These are phyloP conservation scores for Nicotiana attenuata DNA, from an alignment of 257 asterid genomes.

Conservation along the genomic window DNA sequence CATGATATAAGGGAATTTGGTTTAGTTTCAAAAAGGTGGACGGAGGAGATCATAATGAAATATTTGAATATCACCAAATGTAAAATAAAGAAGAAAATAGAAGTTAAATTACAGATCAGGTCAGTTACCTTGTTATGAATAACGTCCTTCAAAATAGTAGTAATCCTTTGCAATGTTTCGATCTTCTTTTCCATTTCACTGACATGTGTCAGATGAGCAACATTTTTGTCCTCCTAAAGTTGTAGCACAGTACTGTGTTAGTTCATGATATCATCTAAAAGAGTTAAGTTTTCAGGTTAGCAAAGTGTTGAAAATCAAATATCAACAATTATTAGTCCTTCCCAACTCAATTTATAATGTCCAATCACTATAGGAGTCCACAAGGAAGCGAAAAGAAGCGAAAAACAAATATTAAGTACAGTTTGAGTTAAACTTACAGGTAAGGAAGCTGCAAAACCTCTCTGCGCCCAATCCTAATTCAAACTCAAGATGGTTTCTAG, in stretches of 20 bases:
- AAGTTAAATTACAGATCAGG: conserved; percentile 6
- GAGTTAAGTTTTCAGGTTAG: neutral
- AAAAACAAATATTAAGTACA: neutral
- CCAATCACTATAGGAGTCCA: neutral
- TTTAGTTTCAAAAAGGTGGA: neutral
- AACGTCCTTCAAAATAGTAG: conserved; percentile 83
- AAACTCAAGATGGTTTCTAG: neutral
- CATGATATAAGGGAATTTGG: neutral
- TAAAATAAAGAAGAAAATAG: neutral
- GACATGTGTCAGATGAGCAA: conserved; percentile 88
- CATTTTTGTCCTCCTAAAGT: conserved; percentile 87
- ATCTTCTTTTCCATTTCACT: conserved; percentile 96
- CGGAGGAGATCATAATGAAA: neutral
- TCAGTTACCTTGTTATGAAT: conserved; percentile 83
- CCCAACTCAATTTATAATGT: neutral
- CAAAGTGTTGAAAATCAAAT: neutral
- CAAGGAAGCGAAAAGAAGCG: neutral
- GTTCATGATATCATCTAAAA: conserved; percentile 15
- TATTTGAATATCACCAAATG: neutral
- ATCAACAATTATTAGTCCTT: neutral
- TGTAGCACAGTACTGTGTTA: conserved; percentile 6
- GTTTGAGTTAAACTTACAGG: neutral
- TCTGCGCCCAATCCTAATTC: neutral
- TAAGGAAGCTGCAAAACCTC: neutral
- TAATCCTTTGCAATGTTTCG: conserved; percentile 79